Percentiles rank a stretch among this genome's conserved stretches.
Evolutionary conservation across 176 grass and related monocot genomes (phyloP).

Genomic region (Microstegium vimineum): DNA sequence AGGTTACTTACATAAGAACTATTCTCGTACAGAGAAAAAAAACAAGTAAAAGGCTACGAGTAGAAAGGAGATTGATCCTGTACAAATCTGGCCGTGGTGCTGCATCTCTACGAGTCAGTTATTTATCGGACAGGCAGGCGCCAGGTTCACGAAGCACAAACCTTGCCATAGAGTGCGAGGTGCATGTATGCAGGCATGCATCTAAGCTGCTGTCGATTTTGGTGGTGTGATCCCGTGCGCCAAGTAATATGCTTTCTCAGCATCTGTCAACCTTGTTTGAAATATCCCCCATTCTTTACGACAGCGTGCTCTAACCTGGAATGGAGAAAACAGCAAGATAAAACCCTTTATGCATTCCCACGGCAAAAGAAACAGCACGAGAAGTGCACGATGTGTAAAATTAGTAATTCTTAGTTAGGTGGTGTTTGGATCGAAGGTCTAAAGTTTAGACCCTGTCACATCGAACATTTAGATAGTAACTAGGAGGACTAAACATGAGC

Average conservation of each 20-base stretch:
- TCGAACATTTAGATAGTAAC: too few species aligned
- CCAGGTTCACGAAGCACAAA: slow-evolving; percentile 26
- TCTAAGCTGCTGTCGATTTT: slow-evolving; percentile 46
- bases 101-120: background rate
- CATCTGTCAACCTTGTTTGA: slow-evolving; percentile 63
- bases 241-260: slow-evolving; percentile 73
- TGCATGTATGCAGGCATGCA: background rate
- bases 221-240: slow-evolving; percentile 52
- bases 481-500: too few species aligned
- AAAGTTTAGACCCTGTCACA: too few species aligned
- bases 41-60: background rate
- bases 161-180: background rate
- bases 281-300: slow-evolving; percentile 82
- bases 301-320: slow-evolving; percentile 65
- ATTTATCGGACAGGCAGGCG: background rate
- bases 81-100: slow-evolving; percentile 27
- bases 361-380: background rate
- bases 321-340: background rate
- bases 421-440: too few species aligned
- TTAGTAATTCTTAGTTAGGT: background rate
- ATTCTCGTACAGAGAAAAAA: slow-evolving; percentile 4
- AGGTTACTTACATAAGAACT: slow-evolving; percentile 28
- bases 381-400: background rate
- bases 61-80: background rate
- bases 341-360: background rate